Base-by-base conservation (phyloP, 1,284 basidiomycete species). In the Fomes fomentarius region DNA sequence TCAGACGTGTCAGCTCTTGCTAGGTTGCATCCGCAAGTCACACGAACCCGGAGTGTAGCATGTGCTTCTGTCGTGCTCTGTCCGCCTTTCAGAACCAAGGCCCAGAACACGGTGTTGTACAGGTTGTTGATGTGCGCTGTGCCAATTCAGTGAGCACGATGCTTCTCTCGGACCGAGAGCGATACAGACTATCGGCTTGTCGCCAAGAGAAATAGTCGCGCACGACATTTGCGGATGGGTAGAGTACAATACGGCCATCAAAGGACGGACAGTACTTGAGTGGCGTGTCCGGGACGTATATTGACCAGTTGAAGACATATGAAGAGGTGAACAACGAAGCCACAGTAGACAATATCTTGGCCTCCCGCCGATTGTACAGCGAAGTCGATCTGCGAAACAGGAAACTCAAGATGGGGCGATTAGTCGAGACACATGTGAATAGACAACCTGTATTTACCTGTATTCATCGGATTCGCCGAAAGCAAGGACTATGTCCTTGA, bases 381-480 rank as follows among this genome's bases (percentile, higher is more conserved):
- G 80, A 75, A 1, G 92, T 86, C 0, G 81, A 80, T 61, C 84
- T 88, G 50, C 87, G 84, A 50, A 99, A 83, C 41, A 98, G 80
- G 68, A 99, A 98, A 69, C 94, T 96, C 63, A 8, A 30, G 21
- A 30, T 50, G 3, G 11, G 17, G 21, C 15, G 10, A 17, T 50
- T 24, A 50, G 19, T 44, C 31, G 21, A 33, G 43, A 45, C 15
- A 43, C n/a, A 42, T 10, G 2, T 3, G 4, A n/a, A 31, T 30
- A 3, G 1, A 40, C 15, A 1, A n/a, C n/a, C n/a, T 30, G 28
- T 30, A 30, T 6, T 30, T 61, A 91, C 94, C 94, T 97, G 74
- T 86, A 98, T 73, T 99, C 97, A 71, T 99, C 97, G 37, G 94
- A 96, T 76, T 99, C 93, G 1, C 96, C 96, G 70, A 97, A 99